phyloP scores from a whole-genome alignment of 192 early-diverging fungal species.

The Cladochytrium replicatum region DNA sequence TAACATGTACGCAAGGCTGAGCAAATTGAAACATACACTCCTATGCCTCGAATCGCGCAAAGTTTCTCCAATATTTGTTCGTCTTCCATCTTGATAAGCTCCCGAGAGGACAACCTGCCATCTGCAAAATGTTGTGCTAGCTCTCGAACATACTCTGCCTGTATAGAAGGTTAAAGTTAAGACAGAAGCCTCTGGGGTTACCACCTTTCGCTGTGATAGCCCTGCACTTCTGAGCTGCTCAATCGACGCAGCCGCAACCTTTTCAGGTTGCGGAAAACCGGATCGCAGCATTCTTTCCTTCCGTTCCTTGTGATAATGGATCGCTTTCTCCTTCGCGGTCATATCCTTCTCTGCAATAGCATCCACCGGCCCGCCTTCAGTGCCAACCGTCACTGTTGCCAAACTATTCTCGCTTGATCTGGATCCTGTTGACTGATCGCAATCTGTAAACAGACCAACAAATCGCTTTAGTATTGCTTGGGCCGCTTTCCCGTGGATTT shows the following conservation, averaged over 20 bases:
- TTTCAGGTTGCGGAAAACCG: constrained; percentile 43
- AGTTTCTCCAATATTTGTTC: constrained; percentile 41
- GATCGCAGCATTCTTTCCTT: not conserved
- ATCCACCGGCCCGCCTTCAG: too few relatives aligned
- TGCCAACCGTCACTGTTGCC: too few relatives aligned
- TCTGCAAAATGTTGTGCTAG: constrained; percentile 49
- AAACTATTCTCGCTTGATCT: constrained; percentile 2
- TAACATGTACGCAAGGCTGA: not conserved
- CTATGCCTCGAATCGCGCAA: constrained; percentile 54
- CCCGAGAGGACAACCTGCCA: constrained; percentile 33
- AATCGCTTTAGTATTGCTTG: constrained; percentile 46
- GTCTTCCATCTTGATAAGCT: constrained; percentile 41
- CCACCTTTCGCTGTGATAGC: constrained; percentile 37
- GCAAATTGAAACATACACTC: constrained; percentile 39
- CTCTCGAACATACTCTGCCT: constrained; percentile 57
- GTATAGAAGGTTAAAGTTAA: not conserved
- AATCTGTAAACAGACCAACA: constrained; percentile 42
- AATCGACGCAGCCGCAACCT: constrained; percentile 20
- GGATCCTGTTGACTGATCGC: constrained; percentile 14
- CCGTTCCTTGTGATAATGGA: not conserved
- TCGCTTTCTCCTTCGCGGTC: not conserved
- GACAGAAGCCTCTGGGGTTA: constrained; percentile 15
- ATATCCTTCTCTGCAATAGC: too few relatives aligned
- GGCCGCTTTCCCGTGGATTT: constrained; percentile 60
- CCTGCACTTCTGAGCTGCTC: constrained; percentile 25